Evolutionary conservation across 2,329 filamentous ascomycete species (phyloP).

Genomic region (Venturiaceae sp.): DNA sequence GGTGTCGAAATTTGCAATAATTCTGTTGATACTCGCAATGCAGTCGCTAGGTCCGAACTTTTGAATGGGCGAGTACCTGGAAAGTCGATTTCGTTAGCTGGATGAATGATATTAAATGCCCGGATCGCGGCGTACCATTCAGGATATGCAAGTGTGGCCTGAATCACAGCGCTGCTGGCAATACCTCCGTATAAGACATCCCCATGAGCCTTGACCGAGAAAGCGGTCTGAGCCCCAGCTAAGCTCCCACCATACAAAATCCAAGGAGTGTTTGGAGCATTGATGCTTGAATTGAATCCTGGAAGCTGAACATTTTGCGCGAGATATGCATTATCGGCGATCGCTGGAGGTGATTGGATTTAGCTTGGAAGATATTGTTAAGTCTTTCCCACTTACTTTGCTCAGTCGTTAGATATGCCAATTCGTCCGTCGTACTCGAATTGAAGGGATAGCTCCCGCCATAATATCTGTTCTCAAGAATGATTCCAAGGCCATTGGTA

Average conservation of each 20-base stretch:
- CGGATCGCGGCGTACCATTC: constrained; percentile 15
- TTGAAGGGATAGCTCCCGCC: constrained; percentile 40
- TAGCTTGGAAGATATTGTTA: neutral
- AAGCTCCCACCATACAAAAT: constrained; percentile 35
- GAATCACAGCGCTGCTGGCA: constrained; percentile 34
- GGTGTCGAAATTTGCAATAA: constrained; percentile 40
- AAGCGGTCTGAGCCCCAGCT: constrained; percentile 34
- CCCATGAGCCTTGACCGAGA: constrained; percentile 36
- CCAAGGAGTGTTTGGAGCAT: constrained; percentile 35
- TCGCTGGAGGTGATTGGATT: constrained; percentile 16
- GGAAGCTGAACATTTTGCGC: constrained; percentile 37
- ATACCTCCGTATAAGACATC: constrained; percentile 40
- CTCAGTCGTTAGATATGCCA: constrained; percentile 40
- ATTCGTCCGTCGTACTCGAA: constrained; percentile 37
- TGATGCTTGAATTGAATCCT: constrained; percentile 31
- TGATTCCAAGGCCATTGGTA: constrained; percentile 44
- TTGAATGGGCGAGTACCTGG: constrained; percentile 35
- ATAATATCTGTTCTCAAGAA: constrained; percentile 44
- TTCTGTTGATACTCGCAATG: constrained; percentile 37
- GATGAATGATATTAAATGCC: neutral
- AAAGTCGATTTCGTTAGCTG: constrained; percentile 21
- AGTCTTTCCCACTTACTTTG: constrained; percentile 25
- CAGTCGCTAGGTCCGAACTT: constrained; percentile 41
- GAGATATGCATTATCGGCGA: constrained; percentile 44
- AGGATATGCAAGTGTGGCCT: constrained; percentile 33